A percentile compares a stretch with the other conserved stretches of the same genome.
Conservation (phyloP, 257 asterid genomes). For the Solanum verrucosum region DNA sequence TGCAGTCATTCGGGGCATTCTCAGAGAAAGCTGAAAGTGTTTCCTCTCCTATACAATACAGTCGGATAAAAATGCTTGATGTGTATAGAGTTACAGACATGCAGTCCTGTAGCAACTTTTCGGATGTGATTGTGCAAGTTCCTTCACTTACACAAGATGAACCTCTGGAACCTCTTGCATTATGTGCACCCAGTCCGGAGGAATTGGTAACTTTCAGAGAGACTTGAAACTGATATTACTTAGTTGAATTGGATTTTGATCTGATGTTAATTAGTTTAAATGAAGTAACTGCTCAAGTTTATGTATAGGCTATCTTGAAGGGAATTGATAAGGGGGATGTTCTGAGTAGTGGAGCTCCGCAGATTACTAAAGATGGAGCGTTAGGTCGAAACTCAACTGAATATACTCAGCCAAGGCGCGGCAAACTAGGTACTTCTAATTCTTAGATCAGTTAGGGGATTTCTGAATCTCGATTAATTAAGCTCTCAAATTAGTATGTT, state of each 20-base stretch:
- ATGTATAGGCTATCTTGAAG: constrained; percentile 57
- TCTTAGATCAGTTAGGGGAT: background rate
- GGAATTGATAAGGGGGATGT: constrained; percentile 92
- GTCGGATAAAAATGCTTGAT: constrained; percentile 63
- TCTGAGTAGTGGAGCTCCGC: constrained; percentile 76
- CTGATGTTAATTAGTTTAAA: background rate
- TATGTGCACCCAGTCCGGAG: constrained; percentile 56
- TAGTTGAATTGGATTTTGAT: background rate
- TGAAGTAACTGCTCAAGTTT: constrained; percentile 1
- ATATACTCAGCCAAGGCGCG: constrained; percentile 52
- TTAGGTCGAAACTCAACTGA: constrained; percentile 54
- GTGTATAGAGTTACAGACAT: constrained; percentile 54
- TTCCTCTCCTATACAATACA: constrained; percentile 33
- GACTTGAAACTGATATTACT: background rate
- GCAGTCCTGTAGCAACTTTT: constrained; percentile 26
- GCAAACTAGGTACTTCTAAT: constrained; percentile 39
- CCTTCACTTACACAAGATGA: constrained; percentile 80
- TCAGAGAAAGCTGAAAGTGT: constrained; percentile 48
- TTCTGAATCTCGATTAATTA: background rate
- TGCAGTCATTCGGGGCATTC: constrained; percentile 35
- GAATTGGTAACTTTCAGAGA: constrained; percentile 50
- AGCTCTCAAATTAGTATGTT: background rate
- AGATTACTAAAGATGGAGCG: constrained; percentile 63
- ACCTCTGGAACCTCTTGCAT: constrained; percentile 63
- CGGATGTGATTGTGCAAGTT: constrained; percentile 40